These are phyloP conservation scores for Pyracantha coccinea DNA, from an alignment of 331 rosid species.

Conservation along the genomic window DNA sequence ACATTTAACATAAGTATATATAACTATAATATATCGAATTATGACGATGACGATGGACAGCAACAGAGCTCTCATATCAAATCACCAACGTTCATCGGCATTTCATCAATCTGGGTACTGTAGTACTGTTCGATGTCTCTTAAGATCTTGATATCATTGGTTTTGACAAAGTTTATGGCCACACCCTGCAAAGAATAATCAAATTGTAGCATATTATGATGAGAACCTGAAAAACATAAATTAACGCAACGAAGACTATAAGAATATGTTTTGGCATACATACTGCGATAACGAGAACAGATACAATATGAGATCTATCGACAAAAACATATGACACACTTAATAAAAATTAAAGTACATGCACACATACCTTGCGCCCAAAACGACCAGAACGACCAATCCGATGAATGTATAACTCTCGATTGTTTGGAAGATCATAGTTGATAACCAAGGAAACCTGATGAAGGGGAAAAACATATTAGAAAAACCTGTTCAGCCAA, in stretches of 20 bases:
- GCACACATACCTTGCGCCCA: constrained; percentile 78
- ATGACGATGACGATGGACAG: not conserved
- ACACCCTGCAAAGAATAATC: constrained; percentile 64
- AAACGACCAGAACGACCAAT: constrained; percentile 97
- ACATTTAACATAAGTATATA: too few relatives aligned
- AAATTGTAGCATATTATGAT: not conserved
- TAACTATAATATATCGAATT: too few relatives aligned
- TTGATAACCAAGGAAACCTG: constrained; percentile 95
- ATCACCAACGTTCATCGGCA: constrained; percentile 98
- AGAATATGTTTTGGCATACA: too few relatives aligned
- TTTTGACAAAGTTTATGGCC: constrained; percentile 92
- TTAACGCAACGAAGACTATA: too few relatives aligned
- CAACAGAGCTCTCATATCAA: constrained; percentile 35
- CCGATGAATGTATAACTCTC: constrained; percentile 93
- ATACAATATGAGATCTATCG: too few relatives aligned
- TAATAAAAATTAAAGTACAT: too few relatives aligned
- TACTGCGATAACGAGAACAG: too few relatives aligned
- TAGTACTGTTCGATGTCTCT: constrained; percentile 93
- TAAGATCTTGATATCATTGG: constrained; percentile 87
- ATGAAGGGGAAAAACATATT: not conserved
- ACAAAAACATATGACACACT: too few relatives aligned
- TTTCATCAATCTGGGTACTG: constrained; percentile 96
- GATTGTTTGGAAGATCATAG: constrained; percentile 95
- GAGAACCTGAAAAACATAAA: not conserved
- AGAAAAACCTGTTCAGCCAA: not conserved